These are phyloP conservation scores for Cercophora sp. DNA, from an alignment of 495 filamentous ascomycete genomes.

Conservation along the genomic window DNA sequence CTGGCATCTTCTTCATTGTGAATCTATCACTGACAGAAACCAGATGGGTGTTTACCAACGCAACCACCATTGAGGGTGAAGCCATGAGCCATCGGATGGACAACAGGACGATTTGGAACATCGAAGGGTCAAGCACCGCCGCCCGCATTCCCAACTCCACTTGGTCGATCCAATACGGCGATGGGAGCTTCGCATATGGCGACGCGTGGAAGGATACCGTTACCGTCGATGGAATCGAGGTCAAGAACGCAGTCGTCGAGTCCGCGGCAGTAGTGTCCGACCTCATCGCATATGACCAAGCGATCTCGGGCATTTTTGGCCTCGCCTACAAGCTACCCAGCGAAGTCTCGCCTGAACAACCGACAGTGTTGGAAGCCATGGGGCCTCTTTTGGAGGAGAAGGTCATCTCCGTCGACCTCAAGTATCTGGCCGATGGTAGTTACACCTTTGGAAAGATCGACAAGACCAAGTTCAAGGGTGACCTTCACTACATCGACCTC, in stretches of 20 bases:
- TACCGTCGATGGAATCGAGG: constrained; percentile 43
- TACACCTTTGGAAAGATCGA: constrained; percentile 80
- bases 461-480: constrained; percentile 44
- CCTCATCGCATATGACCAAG: constrained; percentile 20
- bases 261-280: constrained; percentile 30
- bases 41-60: not conserved
- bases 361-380: constrained; percentile 67
- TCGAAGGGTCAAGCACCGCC: constrained; percentile 44
- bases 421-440: constrained; percentile 59
- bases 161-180: constrained; percentile 69
- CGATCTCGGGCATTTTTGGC: constrained; percentile 36
- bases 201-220: constrained; percentile 38
- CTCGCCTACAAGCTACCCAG: constrained; percentile 27
- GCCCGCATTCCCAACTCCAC: constrained; percentile 43
- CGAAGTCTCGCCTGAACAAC: constrained; percentile 49
- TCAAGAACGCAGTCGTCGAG: constrained; percentile 55
- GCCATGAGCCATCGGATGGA: too few relatives aligned
- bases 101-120: not conserved
- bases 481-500: constrained; percentile 57
- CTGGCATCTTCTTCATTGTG: constrained; percentile 18
- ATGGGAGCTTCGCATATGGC: constrained; percentile 30
- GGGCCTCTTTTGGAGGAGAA: constrained; percentile 40
- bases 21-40: not conserved
- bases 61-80: too few relatives aligned
- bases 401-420: constrained; percentile 68